A percentile compares a stretch with the other conserved stretches of the same genome.
phyloP scores from a whole-genome alignment of 768 basidiomycete species.

The Tricholoma terreum region DNA sequence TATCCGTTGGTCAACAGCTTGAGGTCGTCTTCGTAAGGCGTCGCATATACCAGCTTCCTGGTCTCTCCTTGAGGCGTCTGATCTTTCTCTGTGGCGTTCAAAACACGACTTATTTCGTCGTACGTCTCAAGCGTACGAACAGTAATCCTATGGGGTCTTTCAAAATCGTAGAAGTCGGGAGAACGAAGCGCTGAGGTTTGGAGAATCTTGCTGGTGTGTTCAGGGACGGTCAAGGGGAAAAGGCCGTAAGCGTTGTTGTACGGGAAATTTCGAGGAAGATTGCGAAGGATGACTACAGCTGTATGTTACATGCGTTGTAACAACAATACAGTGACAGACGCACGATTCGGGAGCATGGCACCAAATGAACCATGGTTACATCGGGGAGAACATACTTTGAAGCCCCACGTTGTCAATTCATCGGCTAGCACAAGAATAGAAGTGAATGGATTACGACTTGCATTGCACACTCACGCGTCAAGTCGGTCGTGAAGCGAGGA shows the following conservation, averaged over 20 bases:
- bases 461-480: neutral
- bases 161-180: neutral
- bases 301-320: neutral
- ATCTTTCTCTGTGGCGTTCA: neutral
- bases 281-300: neutral
- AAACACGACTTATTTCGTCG: neutral
- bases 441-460: neutral
- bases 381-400: constrained; percentile 5
- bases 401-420: neutral
- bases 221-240: constrained; percentile 3
- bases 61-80: too few species aligned
- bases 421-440: neutral
- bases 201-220: neutral
- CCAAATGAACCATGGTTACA: constrained; percentile 18
- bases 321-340: neutral
- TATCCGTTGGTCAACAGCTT: constrained; percentile 1
- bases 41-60: too few species aligned
- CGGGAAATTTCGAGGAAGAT: neutral
- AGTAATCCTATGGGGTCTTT: neutral
- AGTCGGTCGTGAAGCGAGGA: neutral
- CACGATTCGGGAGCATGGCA: constrained; percentile 20
- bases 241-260: constrained; percentile 7
- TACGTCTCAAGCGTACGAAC: neutral
- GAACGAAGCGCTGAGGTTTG: neutral
- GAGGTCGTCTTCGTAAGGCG: constrained; percentile 7